Conservation (phyloP, 2,329 filamentous ascomycete species). For the Grosmannia clavigera region DNA sequence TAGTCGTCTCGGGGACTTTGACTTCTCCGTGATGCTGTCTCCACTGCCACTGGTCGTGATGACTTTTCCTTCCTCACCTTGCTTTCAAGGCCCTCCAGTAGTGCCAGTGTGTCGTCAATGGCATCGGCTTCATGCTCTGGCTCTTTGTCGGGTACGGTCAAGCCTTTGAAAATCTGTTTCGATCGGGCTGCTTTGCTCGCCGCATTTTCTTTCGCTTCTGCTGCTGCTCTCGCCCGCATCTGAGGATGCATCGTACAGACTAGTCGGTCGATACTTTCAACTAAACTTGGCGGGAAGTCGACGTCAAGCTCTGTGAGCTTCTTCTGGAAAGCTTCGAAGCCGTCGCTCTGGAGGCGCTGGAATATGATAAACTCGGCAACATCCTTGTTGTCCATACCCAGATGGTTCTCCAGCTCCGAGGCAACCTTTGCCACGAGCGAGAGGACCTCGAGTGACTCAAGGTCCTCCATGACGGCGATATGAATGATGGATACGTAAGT, state of each 20-base stretch:
- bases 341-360: conserved; percentile 65
- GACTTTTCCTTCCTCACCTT: conserved; percentile 34
- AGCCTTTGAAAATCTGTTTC: conserved; percentile 72
- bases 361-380: conserved; percentile 94
- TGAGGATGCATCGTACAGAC: conserved; percentile 85
- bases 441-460: conserved; percentile 81
- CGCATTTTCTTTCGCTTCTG: conserved; percentile 23
- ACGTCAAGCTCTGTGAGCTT: conserved; percentile 65
- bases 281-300: conserved; percentile 72
- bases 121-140: conserved; percentile 37
- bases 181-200: conserved; percentile 26
- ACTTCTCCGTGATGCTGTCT: conserved; percentile 1
- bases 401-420: conserved; percentile 85
- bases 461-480: conserved; percentile 60
- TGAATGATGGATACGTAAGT: not conserved
- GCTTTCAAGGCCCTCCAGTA: conserved; percentile 74
- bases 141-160: conserved; percentile 73
- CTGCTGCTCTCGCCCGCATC: conserved; percentile 49
- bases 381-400: conserved; percentile 86
- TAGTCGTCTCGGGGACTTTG: conserved; percentile 10
- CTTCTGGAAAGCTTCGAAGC: conserved; percentile 59
- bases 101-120: conserved; percentile 84
- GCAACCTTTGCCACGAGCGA: conserved; percentile 92
- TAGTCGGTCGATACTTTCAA: conserved; percentile 84
- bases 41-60: not conserved